Evolutionary conservation across 2,329 filamentous ascomycete genomes (phyloP), one percentile per base, ranked within the genome.

Genomic region (Diaporthe citri): DNA sequence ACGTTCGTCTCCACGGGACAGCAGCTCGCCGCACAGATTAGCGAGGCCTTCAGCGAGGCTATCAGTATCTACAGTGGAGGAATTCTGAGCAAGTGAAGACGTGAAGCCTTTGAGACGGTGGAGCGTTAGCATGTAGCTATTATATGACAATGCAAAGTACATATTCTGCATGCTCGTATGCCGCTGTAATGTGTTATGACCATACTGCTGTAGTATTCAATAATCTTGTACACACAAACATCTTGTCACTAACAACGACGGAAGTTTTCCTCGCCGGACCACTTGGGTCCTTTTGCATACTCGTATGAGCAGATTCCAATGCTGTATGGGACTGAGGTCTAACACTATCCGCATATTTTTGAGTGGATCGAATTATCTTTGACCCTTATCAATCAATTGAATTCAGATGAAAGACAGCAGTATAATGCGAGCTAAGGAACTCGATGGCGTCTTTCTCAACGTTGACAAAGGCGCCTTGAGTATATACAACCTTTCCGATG

Each of bases 31-130:
- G 80, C 80, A 43, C 81, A 83, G 15, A 85, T 89, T 62, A 79
- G 83, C 12, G 80, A 78, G 7, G 79, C 81, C 0, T 88, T 89
- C 77, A 78, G 79, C 12, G 72, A 79, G 56, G 86, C 84, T 10
- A 83, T 87, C 62, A 79, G 79, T 46, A 78, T 75, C 12, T 85
- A 83, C 17, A 75, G 69, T 31, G 74, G 71, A 28, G 74, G 70
- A 4, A 41, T 71, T 8, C 39, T 75, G 41, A n/a, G 28, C 17
- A 52, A 70, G 17, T 41, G 10, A 66, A 28, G 7, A 8, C 9
- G 15, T 60, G 7, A 2, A 20, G 15, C 4, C n/a, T 36, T 22
- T 51, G 62, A 25, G 12, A 22, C 2, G 41, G 13, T 13, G n/a
- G 2, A 20, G 13, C 39, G 31, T 20, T n/a, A 25, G 46, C 15